Evolutionary conservation across 2,329 filamentous ascomycete species (phyloP), one percentile per base, ranked within the genome.

Genomic region (Microsporum audouinii): DNA sequence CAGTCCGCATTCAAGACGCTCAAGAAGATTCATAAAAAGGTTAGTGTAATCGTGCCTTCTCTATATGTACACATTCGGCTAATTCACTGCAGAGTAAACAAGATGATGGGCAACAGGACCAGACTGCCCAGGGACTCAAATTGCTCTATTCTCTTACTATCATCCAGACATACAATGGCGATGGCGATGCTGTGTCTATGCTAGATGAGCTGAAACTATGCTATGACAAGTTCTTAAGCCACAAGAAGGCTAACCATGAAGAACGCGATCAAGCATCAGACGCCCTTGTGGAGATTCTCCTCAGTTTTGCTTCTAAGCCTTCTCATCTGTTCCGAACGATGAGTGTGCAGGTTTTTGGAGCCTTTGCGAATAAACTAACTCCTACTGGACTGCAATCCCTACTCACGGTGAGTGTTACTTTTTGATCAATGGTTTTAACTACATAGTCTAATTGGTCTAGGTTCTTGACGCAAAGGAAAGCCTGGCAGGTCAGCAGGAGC

Each of bases 101-200:
- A 6, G 74, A 79, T 27, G 78, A 79, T 34, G 83, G 79, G 38
- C 83, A 68, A 29, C 67, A 70, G 57, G 63, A 63, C 27, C 66
- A 70, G 1, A 69, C 69, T 59, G 78, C 78, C 14, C 84, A 85
- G 63, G 88, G 88, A 0, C 82, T 96, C 62, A 86, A 87, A 23
- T 80, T 96, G 39, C 81, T 97, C 1, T 90, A 95, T 71, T 86
- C 89, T 0, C 82, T 96, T 59, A 88, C 90, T 0, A 83, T 96
- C 12, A 80, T 97, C 60, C 90, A 96, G 72, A 81, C 96, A 6
- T 96, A 96, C 76, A 91, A 92, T 68, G 89, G 90, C 29, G 91
- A 96, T 62, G 80, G 88, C 0, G 94, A 97, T 70, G 89, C 91
- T 0, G 82, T 96, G 27, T 85, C 87, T 57, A 86, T 94, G 63